A percentile compares a stretch with the other conserved stretches of the same genome.
Evolutionary conservation across 139 green algal genomes (phyloP).

Genomic region (Micractinium sp.): DNA sequence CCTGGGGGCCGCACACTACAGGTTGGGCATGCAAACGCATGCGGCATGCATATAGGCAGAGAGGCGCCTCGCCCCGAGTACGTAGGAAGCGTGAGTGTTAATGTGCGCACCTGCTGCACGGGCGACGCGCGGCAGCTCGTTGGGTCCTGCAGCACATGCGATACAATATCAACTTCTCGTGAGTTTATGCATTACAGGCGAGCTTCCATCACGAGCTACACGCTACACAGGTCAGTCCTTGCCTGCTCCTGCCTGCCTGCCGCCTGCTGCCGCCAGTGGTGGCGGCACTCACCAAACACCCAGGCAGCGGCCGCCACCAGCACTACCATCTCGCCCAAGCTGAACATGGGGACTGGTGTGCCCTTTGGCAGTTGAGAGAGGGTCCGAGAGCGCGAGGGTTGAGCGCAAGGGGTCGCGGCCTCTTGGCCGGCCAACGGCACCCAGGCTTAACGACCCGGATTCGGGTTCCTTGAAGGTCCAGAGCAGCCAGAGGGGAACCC

Average conservation of each 20-base stretch:
- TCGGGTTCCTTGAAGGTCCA: too few relatives aligned
- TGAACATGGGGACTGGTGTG: slow-evolving; percentile 4
- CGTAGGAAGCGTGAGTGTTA: background rate
- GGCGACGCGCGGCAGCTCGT: slow-evolving; percentile 41
- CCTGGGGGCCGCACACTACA: background rate
- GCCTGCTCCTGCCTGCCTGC: too few relatives aligned
- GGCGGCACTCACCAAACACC: slow-evolving; percentile 28
- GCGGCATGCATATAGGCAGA: too few relatives aligned
- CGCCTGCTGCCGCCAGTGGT: background rate
- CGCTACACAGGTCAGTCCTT: too few relatives aligned
- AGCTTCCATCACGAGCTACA: too few relatives aligned
- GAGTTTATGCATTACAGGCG: too few relatives aligned
- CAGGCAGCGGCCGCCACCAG: slow-evolving; percentile 23
- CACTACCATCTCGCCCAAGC: slow-evolving; percentile 34
- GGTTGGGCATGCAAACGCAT: background rate
- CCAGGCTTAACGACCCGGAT: background rate
- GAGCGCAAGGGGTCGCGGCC: background rate
- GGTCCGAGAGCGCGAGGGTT: background rate
- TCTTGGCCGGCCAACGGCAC: background rate
- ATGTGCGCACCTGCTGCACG: background rate
- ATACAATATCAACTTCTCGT: background rate
- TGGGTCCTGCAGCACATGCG: slow-evolving; percentile 28
- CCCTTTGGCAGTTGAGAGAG: too few relatives aligned
- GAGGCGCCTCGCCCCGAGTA: background rate
- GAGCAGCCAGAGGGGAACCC: background rate